Evolutionary conservation across 202 grass and related monocot species (phyloP).

Genomic region (Schoenoplectus tabernaemontani): DNA sequence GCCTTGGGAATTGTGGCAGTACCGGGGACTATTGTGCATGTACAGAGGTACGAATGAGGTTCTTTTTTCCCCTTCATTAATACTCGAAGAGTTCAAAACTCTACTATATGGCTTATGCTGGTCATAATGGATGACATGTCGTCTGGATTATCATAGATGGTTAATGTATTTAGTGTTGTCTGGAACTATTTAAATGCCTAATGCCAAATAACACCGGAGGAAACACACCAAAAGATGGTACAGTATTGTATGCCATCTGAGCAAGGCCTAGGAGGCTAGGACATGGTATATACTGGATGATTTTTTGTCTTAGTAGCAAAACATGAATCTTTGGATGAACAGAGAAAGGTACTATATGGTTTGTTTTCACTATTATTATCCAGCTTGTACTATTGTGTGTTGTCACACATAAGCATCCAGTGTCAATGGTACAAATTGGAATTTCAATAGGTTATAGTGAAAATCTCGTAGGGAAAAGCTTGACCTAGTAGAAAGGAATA

Average conservation of each 20-base stretch:
- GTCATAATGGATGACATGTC: background rate
- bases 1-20: conserved; percentile 67
- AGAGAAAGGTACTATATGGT: background rate
- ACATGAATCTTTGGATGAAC: background rate
- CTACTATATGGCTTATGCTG: background rate
- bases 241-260: background rate
- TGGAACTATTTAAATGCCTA: background rate
- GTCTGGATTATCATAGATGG: background rate
- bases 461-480: background rate
- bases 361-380: background rate
- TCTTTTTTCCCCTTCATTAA: background rate
- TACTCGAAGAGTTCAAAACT: background rate
- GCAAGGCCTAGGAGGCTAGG: conserved; percentile 14
- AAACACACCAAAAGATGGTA: background rate
- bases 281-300: conserved; percentile 10
- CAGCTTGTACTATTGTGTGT: background rate
- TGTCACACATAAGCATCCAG: background rate
- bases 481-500: background rate
- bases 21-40: conserved; percentile 42
- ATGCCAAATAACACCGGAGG: background rate
- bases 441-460: background rate
- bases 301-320: background rate
- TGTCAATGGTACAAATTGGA: background rate
- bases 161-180: background rate
- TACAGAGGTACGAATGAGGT: conserved; percentile 39